Evolutionary conservation across 1,139 yeast genomes (phyloP), one percentile per base, ranked within the genome.

Genomic region (Geotrichum reessii): DNA sequence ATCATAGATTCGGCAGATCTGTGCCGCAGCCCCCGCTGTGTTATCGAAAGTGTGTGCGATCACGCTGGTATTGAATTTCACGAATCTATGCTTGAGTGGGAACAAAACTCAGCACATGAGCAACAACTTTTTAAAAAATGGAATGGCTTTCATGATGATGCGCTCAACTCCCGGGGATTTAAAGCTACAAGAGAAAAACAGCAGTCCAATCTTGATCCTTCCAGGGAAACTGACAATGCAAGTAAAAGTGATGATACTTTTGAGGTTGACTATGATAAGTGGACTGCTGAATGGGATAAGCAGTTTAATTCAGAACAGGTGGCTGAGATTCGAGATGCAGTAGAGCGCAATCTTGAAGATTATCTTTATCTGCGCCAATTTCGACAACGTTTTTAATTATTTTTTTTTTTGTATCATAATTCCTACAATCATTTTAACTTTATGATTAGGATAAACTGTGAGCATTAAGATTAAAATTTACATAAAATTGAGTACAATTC

Each of bases 121-220:
- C 62, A 61, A 24, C 61, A 63, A 31, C 59, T 62, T 53, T 69
- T 69, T 56, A 65, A 65, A 27, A 68, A 67, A 50, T 69, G 72
- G 72, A 63, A 64, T 40, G 72, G 72, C 7, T 69, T 66, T 59
- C 72, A 69, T 47, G 69, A 67, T 42, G 70, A 67, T 44, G 71
- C 67, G 7, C 62, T 68, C 27, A 62, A 65, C 21, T 63, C 68
- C 14, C 63, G 65, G 12, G 71, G 72, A 7, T 68, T 69, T 61
- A 50, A 61, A n/a, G n/a, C n/a, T n/a, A 17, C 14, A 40, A n/a
- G 21, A 47, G 17, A 11, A 46, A 5, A 37, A n/a, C n/a, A 47
- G 14, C 17, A 31, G 11, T 2, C 27, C 22, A 17, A 42, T 17
- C 24, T 19, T 40, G 31, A 14, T 1, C 31, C 21, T 12, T 48